Evolutionary conservation across 192 early-diverging fungal species (phyloP).

Genomic region (Backusella australiensis): DNA sequence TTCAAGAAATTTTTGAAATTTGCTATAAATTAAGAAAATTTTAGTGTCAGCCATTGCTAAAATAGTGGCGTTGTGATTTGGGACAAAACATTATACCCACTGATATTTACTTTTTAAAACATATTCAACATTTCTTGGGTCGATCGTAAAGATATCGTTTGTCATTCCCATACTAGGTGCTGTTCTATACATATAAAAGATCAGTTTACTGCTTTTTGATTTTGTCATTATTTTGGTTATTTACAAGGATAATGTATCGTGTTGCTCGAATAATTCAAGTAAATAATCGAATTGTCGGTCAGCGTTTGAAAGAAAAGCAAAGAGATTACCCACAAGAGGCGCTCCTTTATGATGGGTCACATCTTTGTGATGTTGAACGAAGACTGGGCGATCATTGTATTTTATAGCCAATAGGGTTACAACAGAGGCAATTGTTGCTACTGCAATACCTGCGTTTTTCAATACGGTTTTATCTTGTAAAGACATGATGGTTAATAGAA

Average conservation of each 20-base stretch:
- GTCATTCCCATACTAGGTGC: slow-evolving; percentile 16
- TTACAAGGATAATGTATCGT: slow-evolving; percentile 11
- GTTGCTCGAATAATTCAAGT: not conserved
- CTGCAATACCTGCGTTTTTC: not conserved
- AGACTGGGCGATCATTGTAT: slow-evolving; percentile 29
- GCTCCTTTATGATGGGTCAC: slow-evolving; percentile 1
- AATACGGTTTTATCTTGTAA: not conserved
- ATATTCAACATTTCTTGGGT: slow-evolving; percentile 34
- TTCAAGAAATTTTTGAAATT: slow-evolving; percentile 40
- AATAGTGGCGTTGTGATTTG: not conserved
- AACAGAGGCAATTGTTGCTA: not conserved
- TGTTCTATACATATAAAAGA: not conserved
- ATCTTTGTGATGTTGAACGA: slow-evolving; percentile 9
- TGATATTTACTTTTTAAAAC: slow-evolving; percentile 33
- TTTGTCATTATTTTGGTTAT: not conserved
- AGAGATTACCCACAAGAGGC: slow-evolving; percentile 26
- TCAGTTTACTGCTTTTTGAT: not conserved
- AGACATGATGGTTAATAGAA: not conserved
- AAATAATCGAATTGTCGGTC: slow-evolving; percentile 1
- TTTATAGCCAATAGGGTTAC: slow-evolving; percentile 11
- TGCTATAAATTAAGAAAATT: slow-evolving; percentile 1
- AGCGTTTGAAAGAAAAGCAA: not conserved
- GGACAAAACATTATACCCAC: not conserved
- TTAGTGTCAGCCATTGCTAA: not conserved
- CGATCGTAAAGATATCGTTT: slow-evolving; percentile 15